Evolutionary conservation across 345 rosid species (phyloP).

Genomic region (Clausena lansium): DNA sequence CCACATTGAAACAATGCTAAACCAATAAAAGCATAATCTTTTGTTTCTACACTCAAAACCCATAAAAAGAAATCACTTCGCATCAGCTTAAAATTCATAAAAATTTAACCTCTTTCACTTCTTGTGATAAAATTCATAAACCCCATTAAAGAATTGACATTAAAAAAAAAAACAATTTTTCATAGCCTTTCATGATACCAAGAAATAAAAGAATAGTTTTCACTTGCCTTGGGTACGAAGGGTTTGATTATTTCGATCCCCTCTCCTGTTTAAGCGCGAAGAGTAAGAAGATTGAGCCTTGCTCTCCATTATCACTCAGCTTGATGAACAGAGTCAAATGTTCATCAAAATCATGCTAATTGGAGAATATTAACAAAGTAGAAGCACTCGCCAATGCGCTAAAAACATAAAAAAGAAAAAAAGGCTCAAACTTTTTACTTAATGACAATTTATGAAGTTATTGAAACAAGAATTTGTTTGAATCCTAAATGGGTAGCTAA

Average conservation of each 20-base stretch:
- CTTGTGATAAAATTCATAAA: not conserved
- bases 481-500: not conserved
- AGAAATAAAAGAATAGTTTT: not conserved
- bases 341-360: not conserved
- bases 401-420: not conserved
- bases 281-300: slow-evolving; percentile 56
- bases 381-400: not conserved
- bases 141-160: not conserved
- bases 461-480: not conserved
- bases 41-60: not conserved
- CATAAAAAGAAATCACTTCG: not conserved
- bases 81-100: not conserved
- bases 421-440: not conserved
- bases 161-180: not conserved
- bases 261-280: slow-evolving; percentile 58
- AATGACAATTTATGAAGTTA: not conserved
- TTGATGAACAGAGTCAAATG: slow-evolving; percentile 11
- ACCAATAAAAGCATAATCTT: not conserved
- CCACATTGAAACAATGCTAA: not conserved
- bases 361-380: not conserved
- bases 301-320: slow-evolving; percentile 39
- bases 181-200: not conserved
- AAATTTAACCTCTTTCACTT: not conserved
- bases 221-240: slow-evolving; percentile 42
- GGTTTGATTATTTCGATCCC: slow-evolving; percentile 44